Base-by-base conservation (phyloP, 2,329 filamentous ascomycete species). In the Aspergillus spinulosporus region DNA sequence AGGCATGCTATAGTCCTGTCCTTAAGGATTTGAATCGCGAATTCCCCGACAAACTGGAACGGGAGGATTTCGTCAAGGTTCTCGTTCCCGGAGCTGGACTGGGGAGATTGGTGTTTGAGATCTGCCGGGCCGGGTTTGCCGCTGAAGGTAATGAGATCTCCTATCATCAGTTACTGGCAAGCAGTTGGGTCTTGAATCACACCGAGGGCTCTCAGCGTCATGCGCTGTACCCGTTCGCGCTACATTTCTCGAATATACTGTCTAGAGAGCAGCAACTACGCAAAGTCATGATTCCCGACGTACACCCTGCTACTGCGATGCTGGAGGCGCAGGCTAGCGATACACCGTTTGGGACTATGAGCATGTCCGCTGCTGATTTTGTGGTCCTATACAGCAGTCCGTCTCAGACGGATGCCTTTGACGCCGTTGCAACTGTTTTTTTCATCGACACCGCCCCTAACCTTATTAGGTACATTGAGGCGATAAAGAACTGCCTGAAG, bases 391-490 rank as follows among this genome's bases (percentile, higher is more conserved):
- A 99, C 71, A 82, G 81, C 28, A 80, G 87, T 56, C 78, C 82
- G 1, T 81, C 83, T 0, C 84, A 89, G 64, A 73, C 76, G 6
- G 81, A 80, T 0, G 66, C 73, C 0, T 97, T 92, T 72, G 87
- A 97, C 66, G 92, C 88, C 1, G 90, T 97, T 1, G 86, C 90
- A 0, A 90, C 89, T 2, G 89, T 96, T 8, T 99, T 97, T 77
- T 99, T 99, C 77, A 88, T 99, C 56, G 95, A 99, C 72, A 99
- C 94, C 1, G 94, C 94, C 2, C 92, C 93, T 1, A 97, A 99
- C 70, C 72, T 97, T 32, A 88, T 97, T 52, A 84, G 88, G 2
- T 99, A 99, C 69, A 84, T 99, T 34, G 87, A 96, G 69, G 87
- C 92, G 1, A 90, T 97, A 53, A 78, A 77, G 42, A 84, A 89